Percentiles rank a stretch among this genome's conserved stretches.
Evolutionary conservation across 2,329 filamentous ascomycete species (phyloP).

Genomic region (Ceratocystis alfenasii): DNA sequence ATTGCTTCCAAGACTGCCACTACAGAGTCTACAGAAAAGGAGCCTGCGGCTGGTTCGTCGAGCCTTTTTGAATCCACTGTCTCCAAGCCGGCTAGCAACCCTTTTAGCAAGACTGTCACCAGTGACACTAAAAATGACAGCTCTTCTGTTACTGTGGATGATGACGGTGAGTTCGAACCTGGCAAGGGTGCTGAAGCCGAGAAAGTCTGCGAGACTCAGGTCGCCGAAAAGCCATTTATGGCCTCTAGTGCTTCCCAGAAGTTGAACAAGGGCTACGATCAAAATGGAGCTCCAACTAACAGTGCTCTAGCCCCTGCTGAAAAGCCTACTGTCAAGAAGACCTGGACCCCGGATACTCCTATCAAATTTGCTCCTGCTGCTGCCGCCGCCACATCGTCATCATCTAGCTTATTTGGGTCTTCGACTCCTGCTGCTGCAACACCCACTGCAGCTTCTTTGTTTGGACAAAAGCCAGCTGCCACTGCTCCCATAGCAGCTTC

Average conservation of each 20-base stretch:
- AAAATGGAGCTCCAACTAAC: constrained; percentile 35
- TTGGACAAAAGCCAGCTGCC: constrained; percentile 27
- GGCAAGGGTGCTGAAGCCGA: constrained; percentile 32
- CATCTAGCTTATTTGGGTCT: constrained; percentile 15
- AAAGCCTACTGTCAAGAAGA: constrained; percentile 33
- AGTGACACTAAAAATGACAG: constrained; percentile 41
- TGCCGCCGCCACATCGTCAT: constrained; percentile 21
- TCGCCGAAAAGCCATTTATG: constrained; percentile 22
- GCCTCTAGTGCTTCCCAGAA: constrained; percentile 42
- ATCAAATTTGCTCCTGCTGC: constrained; percentile 41
- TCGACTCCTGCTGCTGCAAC: constrained; percentile 28
- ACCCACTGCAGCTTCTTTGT: constrained; percentile 23
- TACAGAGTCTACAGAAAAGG: constrained; percentile 12
- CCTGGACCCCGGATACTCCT: constrained; percentile 39
- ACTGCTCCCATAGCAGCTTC: constrained; percentile 29
- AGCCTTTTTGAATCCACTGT: constrained; percentile 28
- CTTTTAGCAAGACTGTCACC: constrained; percentile 47
- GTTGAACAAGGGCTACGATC: constrained; percentile 39
- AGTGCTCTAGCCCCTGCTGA: constrained; percentile 26
- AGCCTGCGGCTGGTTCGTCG: constrained; percentile 27
- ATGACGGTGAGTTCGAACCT: constrained; percentile 34
- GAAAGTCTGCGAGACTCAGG: constrained; percentile 30
- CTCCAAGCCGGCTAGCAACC: constrained; percentile 36
- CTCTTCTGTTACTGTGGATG: not conserved
- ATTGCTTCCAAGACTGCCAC: constrained; percentile 31